Evolutionary conservation across 2,329 filamentous ascomycete species (phyloP), one percentile per base, ranked within the genome.

Genomic region (Neonectria sp.): DNA sequence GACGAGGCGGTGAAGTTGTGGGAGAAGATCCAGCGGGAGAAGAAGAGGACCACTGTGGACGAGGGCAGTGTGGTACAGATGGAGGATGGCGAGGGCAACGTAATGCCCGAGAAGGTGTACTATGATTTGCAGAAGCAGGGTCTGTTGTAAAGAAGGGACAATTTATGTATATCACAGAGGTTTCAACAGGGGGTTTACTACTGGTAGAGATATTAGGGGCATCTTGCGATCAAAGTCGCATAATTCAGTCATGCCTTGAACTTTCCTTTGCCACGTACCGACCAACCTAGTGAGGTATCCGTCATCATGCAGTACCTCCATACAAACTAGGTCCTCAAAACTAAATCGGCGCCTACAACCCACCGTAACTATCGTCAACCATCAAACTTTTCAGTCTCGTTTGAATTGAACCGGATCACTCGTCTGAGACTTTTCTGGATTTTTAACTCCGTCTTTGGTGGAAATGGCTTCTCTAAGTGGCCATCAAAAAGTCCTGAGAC

Each of bases 101-200:
- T 99, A 64, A 99, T 99, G 96, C 96, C 97, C 0, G 95, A 98
- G 84, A 97, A 97, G 86, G 95, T 99, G 61, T 99, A 98, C 81
- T 91, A 95, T 72, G 96, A 99, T 86, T 83, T 98, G 81, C 93
- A 94, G 82, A 97, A 97, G 83, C 94, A 97, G 79, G 95, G 95
- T 37, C 85, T 97, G 77, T 83, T 97, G 71, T 96, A 86, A 81
- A 63, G 65, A 53, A 57, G 45, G 60, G 55, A n/a, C 45, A 51
- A 11, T 9, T 12, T 27, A 49, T 56, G 56, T 70, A 48, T 74
- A 67, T 33, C 55, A 46, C 45, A 67, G 33, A 29, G 65, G 29
- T 35, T 55, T 56, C 33, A 37, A 29, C 25, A n/a, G 15, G 35
- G 52, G 52, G 24, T n/a, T 29, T 27, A 46, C 43, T 57, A 13